phyloP scores from a whole-genome alignment of 2,329 filamentous ascomycete species.

The Aspergillus sp. region DNA sequence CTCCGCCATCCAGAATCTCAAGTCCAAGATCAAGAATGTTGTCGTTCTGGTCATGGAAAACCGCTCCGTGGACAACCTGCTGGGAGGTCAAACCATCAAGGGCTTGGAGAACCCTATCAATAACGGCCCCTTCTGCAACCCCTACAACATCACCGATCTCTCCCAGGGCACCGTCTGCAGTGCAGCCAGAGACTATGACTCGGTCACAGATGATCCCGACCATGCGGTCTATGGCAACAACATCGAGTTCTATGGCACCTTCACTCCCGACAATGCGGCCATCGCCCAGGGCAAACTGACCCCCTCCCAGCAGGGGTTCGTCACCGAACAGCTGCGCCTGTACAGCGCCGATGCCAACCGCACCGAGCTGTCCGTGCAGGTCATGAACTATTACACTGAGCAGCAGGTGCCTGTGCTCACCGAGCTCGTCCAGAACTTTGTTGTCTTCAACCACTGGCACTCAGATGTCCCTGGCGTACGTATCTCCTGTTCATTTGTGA shows the following conservation, averaged over 20 bases:
- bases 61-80: constrained; percentile 48
- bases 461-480: constrained; percentile 46
- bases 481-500: constrained; percentile 7
- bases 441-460: constrained; percentile 50
- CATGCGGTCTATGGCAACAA: constrained; percentile 48
- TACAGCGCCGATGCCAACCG: constrained; percentile 35
- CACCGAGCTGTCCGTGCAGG: constrained; percentile 40
- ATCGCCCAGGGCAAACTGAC: constrained; percentile 36
- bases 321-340: constrained; percentile 43
- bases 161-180: constrained; percentile 35
- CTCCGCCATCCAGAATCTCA: constrained; percentile 29
- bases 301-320: constrained; percentile 41
- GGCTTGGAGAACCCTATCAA: constrained; percentile 48
- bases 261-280: constrained; percentile 39
- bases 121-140: constrained; percentile 48
- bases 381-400: constrained; percentile 50
- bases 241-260: constrained; percentile 48
- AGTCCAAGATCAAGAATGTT: constrained; percentile 41
- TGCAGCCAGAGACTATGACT: constrained; percentile 42
- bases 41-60: constrained; percentile 46
- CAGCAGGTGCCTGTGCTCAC: constrained; percentile 47
- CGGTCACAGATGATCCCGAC: constrained; percentile 45
- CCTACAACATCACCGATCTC: constrained; percentile 38
- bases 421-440: constrained; percentile 43
- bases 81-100: constrained; percentile 43